Conservation (phyloP, 441 rosid genomes). For the Kokia cookei region DNA sequence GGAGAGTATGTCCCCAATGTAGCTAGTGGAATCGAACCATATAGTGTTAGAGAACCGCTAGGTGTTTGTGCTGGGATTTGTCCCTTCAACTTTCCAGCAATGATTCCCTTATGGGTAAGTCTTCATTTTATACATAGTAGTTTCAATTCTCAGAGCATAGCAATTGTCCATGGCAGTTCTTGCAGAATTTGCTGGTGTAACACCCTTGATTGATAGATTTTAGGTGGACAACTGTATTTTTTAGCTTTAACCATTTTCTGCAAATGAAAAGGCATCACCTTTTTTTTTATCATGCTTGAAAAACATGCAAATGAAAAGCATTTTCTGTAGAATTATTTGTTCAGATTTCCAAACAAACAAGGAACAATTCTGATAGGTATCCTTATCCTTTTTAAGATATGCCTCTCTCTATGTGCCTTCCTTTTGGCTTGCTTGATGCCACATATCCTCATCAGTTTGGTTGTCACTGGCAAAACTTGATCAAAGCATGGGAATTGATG, state of each 20-base stretch:
- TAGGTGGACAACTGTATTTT: slow-evolving; percentile 41
- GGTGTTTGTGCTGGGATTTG: slow-evolving; percentile 97
- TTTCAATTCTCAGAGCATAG: background rate
- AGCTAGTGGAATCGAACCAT: too few species aligned
- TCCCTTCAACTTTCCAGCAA: slow-evolving; percentile 94
- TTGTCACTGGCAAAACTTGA: slow-evolving; percentile 62
- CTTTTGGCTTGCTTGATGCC: slow-evolving; percentile 5
- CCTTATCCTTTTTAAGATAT: background rate
- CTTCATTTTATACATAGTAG: background rate
- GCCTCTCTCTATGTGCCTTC: background rate
- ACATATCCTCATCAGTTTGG: slow-evolving; percentile 13
- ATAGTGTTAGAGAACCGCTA: slow-evolving; percentile 70
- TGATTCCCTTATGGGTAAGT: slow-evolving; percentile 95
- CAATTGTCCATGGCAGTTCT: background rate
- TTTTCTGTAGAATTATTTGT: slow-evolving; percentile 76
- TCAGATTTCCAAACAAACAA: slow-evolving; percentile 94
- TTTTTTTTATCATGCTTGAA: background rate
- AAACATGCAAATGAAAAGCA: background rate
- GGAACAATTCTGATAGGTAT: slow-evolving; percentile 85
- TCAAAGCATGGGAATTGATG: slow-evolving; percentile 96
- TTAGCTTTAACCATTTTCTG: background rate
- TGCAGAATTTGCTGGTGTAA: slow-evolving; percentile 10
- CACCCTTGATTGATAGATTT: slow-evolving; percentile 87
- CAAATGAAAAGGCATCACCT: background rate
- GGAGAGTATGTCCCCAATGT: too few species aligned